Percentiles rank a stretch among this genome's conserved stretches.
These are phyloP conservation scores for Balakata baccata DNA, from an alignment of 345 rosid genomes.

Conservation along the genomic window DNA sequence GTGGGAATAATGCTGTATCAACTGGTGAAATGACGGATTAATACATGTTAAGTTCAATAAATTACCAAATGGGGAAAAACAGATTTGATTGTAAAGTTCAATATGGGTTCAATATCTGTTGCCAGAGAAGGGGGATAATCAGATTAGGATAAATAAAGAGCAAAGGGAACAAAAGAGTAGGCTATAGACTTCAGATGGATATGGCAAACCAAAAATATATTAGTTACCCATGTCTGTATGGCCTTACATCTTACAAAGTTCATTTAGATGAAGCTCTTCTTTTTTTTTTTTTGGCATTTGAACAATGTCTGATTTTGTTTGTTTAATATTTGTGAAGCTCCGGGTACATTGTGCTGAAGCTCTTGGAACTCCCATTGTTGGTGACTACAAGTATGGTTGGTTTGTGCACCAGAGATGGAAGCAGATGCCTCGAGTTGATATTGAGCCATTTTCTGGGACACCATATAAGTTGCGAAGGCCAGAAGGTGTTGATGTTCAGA, in stretches of 20 bases:
- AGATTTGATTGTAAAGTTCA: too few species aligned
- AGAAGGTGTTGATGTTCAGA: conserved; percentile 76
- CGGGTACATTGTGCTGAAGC: conserved; percentile 97
- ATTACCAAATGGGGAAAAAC: too few species aligned
- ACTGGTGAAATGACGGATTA: too few species aligned
- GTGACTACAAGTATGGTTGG: conserved; percentile 94
- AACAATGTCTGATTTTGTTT: conserved; percentile 1
- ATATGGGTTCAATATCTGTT: too few species aligned
- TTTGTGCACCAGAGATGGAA: conserved; percentile 80
- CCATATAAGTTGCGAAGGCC: conserved; percentile 82
- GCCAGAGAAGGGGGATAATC: too few species aligned
- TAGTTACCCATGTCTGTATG: too few species aligned
- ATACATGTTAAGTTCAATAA: too few species aligned
- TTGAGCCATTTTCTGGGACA: conserved; percentile 62
- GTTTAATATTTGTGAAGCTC: conserved; percentile 43
- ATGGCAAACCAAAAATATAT: too few species aligned
- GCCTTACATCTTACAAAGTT: neutral
- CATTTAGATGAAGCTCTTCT: neutral
- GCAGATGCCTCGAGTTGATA: conserved; percentile 66
- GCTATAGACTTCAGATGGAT: too few species aligned
- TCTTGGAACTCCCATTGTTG: conserved; percentile 87
- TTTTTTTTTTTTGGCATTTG: neutral
- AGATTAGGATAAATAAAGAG: too few species aligned
- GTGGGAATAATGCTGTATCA: neutral
- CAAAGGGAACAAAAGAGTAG: too few species aligned